Evolutionary conservation across 257 asterid species (phyloP), one percentile per base, ranked within the genome.

Genomic region (Parsonsia alboflavescens): DNA sequence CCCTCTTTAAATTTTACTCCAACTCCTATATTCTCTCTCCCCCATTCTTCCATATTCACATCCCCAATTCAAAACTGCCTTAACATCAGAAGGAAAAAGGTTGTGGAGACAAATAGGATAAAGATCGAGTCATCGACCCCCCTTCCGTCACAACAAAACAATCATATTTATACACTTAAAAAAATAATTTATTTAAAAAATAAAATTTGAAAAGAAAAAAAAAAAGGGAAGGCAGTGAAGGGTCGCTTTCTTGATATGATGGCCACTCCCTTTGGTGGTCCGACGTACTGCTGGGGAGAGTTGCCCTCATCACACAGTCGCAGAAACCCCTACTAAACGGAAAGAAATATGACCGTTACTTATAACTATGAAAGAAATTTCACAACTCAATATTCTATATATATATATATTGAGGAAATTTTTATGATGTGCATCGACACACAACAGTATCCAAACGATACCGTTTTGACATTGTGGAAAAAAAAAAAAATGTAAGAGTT

Each of bases 271-370:
- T n/a, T 28, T 22, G 13, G 56, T 22, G 0, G 30, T 22, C 19
- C 42, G 22, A 72, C 75, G 50, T n/a, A n/a, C n/a, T 72, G 54
- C 33, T 16, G 16, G 30, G 15, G 7, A 41, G 68, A 24, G 24
- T 50, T 30, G 17, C 62, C 24, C 22, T n/a, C 28, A 46, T 21
- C 12, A 1, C 15, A 46, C 22, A 13, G 21, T 49, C 70, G 49
- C 76, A 67, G 19, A 17, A 49, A 48, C 39, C 39, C 39, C 50
- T 28, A 30, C 68, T 41, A 24, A 82, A 85, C 82, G 79, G 85
- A 62, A 64, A 75, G 17, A 77, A 79, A 74, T 70, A 73, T 0
- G 64, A 76, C 86, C 82, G 85, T 79, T 83, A 48, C 28, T 42
- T 2, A 15, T 1, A 4, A 17, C n/a, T n/a, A 7, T 42, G 39